Percentiles rank a stretch among this genome's conserved stretches.
These are phyloP conservation scores for Boletus pseudopeckii DNA, from an alignment of 768 basidiomycete species.

Conservation along the genomic window DNA sequence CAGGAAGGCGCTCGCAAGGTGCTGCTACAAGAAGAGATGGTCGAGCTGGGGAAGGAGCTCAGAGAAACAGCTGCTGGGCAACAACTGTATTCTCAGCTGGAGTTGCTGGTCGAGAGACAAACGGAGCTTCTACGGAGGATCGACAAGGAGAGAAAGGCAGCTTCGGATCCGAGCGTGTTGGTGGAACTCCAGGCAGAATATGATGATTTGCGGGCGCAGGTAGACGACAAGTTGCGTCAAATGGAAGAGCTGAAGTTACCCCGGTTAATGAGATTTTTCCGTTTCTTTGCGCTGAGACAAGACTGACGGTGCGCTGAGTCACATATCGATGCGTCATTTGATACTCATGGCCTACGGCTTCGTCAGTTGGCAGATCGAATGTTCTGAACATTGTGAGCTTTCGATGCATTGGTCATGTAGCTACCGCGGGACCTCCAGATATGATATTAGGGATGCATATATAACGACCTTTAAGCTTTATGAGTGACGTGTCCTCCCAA, in stretches of 20 bases:
- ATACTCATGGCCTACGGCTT: too few relatives aligned
- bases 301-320: not conserved
- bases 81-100: not conserved
- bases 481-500: not conserved
- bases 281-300: not conserved
- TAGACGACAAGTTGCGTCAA: conserved; percentile 7
- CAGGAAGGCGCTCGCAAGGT: not conserved
- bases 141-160: conserved; percentile 3
- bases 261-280: too few relatives aligned
- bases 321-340: not conserved
- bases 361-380: not conserved
- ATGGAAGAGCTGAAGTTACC: conserved; percentile 10
- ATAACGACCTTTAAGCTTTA: too few relatives aligned
- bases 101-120: conserved; percentile 9
- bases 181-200: conserved; percentile 10
- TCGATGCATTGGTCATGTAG: not conserved
- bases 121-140: conserved; percentile 3
- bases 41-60: conserved; percentile 1
- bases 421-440: not conserved
- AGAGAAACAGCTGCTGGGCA: conserved; percentile 10
- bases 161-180: not conserved
- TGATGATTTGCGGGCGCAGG: not conserved
- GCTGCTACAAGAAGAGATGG: conserved; percentile 7
- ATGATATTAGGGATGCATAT: not conserved
- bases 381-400: too few relatives aligned